phyloP scores from a whole-genome alignment of 1,284 basidiomycete genomes.

The Ceratobasidium sp. region DNA sequence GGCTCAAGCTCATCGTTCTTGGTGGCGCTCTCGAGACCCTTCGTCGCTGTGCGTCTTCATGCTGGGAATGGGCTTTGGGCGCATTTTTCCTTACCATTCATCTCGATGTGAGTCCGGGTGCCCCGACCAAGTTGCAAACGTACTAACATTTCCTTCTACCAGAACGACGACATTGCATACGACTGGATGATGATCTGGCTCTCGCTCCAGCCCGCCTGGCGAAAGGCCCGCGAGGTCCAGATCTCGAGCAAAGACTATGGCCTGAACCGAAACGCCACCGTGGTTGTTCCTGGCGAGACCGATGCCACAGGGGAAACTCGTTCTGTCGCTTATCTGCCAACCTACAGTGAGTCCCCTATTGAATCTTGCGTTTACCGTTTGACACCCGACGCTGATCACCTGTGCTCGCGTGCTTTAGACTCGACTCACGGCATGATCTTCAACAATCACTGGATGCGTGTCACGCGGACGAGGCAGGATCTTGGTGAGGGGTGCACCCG shows the following conservation, averaged over 20 bases:
- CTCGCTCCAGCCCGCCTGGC: constrained; percentile 66
- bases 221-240: constrained; percentile 66
- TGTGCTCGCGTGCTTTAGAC: constrained; percentile 39
- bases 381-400: constrained; percentile 17
- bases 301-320: constrained; percentile 56
- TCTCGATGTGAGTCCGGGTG: constrained; percentile 62
- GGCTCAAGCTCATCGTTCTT: constrained; percentile 71
- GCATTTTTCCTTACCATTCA: constrained; percentile 73
- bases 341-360: constrained; percentile 47
- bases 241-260: constrained; percentile 54
- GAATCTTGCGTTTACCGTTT: background rate
- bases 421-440: constrained; percentile 50
- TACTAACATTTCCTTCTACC: constrained; percentile 4
- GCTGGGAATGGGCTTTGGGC: constrained; percentile 64
- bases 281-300: constrained; percentile 56
- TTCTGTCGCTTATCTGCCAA: constrained; percentile 49
- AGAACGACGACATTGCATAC: constrained; percentile 67
- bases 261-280: constrained; percentile 36
- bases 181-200: constrained; percentile 73
- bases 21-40: constrained; percentile 72
- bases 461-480: constrained; percentile 48
- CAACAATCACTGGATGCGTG: constrained; percentile 49
- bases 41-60: constrained; percentile 62
- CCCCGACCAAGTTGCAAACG: background rate
- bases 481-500: constrained; percentile 45